Base-by-base conservation (phyloP, 495 filamentous ascomycete species). In the Hamigera avellanea region DNA sequence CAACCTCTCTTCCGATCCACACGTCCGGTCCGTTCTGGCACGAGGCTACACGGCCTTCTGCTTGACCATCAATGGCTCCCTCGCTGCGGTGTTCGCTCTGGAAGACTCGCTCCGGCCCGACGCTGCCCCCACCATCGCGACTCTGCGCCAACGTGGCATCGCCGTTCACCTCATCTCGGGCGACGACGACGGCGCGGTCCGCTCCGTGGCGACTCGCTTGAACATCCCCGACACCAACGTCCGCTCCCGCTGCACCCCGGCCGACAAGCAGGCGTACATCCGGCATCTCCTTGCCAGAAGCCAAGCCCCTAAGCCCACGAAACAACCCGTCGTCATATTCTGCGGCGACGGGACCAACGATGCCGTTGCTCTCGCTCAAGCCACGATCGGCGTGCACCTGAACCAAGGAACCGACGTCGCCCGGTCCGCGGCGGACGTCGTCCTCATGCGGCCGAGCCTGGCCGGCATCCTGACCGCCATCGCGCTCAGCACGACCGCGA, bases 271-370 rank as follows among this genome's bases (percentile, higher is more conserved):
- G 43, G 50, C 42, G 1, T 83, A 83, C 50, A 60, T 85, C 34
- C 53, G 75, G 50, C 7, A 44, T 72, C 36, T 55, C 19, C 39
- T 46, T 15, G 6, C 10, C 25, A 26, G 3, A 26, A 19, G 36
- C 35, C 19, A 36, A 40, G 19, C 38, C 35, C 27, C 19, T 16
- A 37, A 45, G 36, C n/a, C n/a, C n/a, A n/a, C n/a, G n/a, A n/a
- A n/a, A n/a, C 36, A 52, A 56, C 32, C 53, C 6, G 41, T 67
- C 2, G 67, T 85, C 14, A 42, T 87, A 13, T 87, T 89, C 56
- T 68, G 70, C 44, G 84, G 84, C 29, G 84, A 91, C 46, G 84
- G 84, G 6, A 84, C 80, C 3, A 91, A 91, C 54, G 84, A 88
- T 50, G 81, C 83, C 0, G 62, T 78, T 9, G 83, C 84, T 2